A percentile compares a stretch with the other conserved stretches of the same genome.
phyloP scores from a whole-genome alignment of 208 protist species.

The Porcisia deanei region DNA sequence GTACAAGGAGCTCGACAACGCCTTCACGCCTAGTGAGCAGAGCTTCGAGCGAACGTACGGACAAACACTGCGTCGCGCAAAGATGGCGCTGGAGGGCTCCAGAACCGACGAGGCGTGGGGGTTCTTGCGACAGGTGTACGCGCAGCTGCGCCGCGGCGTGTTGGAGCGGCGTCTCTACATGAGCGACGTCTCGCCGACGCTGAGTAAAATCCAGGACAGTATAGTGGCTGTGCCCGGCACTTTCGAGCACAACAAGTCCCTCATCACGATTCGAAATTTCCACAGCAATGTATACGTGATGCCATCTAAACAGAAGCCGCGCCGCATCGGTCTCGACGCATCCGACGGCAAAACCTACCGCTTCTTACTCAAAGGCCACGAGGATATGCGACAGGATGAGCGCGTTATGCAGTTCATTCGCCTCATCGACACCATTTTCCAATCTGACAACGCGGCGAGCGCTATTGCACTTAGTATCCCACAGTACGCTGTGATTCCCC shows the following conservation, averaged over 20 bases:
- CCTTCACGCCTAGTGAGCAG: slow-evolving; percentile 94
- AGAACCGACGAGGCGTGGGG: slow-evolving; percentile 69
- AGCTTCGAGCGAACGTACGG: slow-evolving; percentile 92
- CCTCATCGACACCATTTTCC: slow-evolving; percentile 98
- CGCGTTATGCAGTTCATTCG: slow-evolving; percentile 99
- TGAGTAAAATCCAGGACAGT: slow-evolving; percentile 94
- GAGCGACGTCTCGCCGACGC: slow-evolving; percentile 93
- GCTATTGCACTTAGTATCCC: slow-evolving; percentile 94
- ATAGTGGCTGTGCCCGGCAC: slow-evolving; percentile 98
- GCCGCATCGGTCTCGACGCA: slow-evolving; percentile 96
- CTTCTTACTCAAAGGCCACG: slow-evolving; percentile 99
- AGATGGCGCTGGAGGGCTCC: slow-evolving; percentile 55
- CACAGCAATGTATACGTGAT: slow-evolving; percentile 95
- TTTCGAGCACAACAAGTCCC: slow-evolving; percentile 87
- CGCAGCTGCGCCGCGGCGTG: slow-evolving; percentile 71
- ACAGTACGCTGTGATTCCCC: slow-evolving; percentile 98
- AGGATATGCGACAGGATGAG: slow-evolving; percentile 99
- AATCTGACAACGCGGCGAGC: slow-evolving; percentile 76
- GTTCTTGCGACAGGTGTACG: slow-evolving; percentile 86
- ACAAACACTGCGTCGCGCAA: slow-evolving; percentile 57
- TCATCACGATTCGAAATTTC: slow-evolving; percentile 96
- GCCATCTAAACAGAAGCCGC: slow-evolving; percentile 99
- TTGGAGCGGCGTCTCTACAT: slow-evolving; percentile 80
- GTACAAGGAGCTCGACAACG: slow-evolving; percentile 93
- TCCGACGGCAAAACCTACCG: slow-evolving; percentile 96